Evolutionary conservation across 1,284 basidiomycete genomes (phyloP), one percentile per base, ranked within the genome.

Genomic region (Ustilago vetiveriae): DNA sequence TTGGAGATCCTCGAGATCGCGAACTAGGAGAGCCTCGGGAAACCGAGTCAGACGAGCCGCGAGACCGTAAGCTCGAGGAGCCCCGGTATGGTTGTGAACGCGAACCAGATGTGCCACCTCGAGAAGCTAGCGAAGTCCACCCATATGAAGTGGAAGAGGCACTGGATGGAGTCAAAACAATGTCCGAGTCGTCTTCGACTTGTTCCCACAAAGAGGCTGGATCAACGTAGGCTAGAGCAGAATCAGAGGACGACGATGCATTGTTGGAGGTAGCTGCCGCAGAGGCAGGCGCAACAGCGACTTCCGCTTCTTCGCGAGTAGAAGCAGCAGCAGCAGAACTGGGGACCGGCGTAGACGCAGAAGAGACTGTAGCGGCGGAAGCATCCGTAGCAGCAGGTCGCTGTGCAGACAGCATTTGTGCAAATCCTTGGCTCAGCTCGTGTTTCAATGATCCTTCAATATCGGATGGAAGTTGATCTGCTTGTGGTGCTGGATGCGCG

Each of bases 361-460:
- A n/a, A n/a, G n/a, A n/a, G n/a, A n/a, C 33, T 9, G 33, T 11
- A n/a, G 33, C 33, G n/a, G 33, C 33, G 16, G 33, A 16, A 6
- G 16, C 32, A 16, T 9, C 16, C 9, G 43, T 16, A 38, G 30
- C 16, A 24, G 37, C 37, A 22, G 37, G 11, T 4, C 42, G 52
- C 39, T 62, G 59, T 3, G 29, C 41, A 32, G 54, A 44, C 13
- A 64, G 44, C 62, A 64, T 64, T 38, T 64, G 39, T 9, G 49
- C 50, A 24, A 64, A 64, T 2, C 49, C 62, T 21, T 33, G 45
- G 8, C 36, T 26, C 17, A 64, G 42, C 46, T 54, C 54, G 23
- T 36, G 41, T 17, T 17, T 17, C 32, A 56, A 43, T 36, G 21
- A 13, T 1, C 19, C 36, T 14, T 49, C 45, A 16, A 11, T 30